Percentiles rank a stretch among this genome's conserved stretches.
phyloP scores from a whole-genome alignment of 1,284 basidiomycete genomes.

The Xerocomus minutiporus region DNA sequence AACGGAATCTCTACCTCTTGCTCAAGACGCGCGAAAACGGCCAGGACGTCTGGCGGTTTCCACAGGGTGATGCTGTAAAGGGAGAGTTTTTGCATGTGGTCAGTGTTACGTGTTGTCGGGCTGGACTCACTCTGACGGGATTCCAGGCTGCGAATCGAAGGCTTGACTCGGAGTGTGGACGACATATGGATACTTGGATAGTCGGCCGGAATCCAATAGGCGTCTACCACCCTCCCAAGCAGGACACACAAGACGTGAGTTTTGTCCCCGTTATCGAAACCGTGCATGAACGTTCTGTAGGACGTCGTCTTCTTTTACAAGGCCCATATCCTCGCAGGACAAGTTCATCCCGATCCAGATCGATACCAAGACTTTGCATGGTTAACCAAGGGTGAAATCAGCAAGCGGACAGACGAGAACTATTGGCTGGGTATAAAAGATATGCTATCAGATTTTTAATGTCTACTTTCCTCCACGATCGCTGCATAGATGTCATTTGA shows the following conservation, averaged over 20 bases:
- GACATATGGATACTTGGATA: conserved; percentile 78
- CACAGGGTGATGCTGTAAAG: conserved; percentile 59
- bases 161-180: conserved; percentile 62
- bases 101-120: conserved; percentile 15
- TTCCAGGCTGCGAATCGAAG: conserved; percentile 65
- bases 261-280: neutral
- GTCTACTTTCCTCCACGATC: neutral
- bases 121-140: conserved; percentile 3
- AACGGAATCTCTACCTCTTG: conserved; percentile 84
- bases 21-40: conserved; percentile 50
- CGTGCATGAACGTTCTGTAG: conserved; percentile 29
- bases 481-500: too few species aligned
- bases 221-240: conserved; percentile 48
- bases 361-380: conserved; percentile 76
- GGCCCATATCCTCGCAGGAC: conserved; percentile 77
- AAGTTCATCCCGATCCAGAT: conserved; percentile 52
- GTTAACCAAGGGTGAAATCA: conserved; percentile 86
- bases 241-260: conserved; percentile 35
- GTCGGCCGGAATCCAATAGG: conserved; percentile 74
- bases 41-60: conserved; percentile 76
- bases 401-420: conserved; percentile 52
- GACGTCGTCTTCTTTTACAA: conserved; percentile 73
- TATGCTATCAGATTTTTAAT: conserved; percentile 63
- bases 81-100: conserved; percentile 72
- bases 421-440: conserved; percentile 80